Evolutionary conservation across 202 grass and related monocot genomes (phyloP).

Genomic region (Zoysia matrella): DNA sequence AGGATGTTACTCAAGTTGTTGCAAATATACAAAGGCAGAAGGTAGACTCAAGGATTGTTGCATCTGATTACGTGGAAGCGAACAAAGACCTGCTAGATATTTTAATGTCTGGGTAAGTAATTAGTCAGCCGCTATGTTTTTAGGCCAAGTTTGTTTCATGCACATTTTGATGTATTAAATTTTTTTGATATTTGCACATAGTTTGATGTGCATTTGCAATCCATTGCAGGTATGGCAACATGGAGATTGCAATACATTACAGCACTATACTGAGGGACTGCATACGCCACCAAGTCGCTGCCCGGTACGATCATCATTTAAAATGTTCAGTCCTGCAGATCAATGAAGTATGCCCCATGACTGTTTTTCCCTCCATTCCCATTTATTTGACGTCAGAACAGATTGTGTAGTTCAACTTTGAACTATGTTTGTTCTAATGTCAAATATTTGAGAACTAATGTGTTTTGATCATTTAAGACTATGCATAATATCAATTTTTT

Average conservation of each 20-base stretch:
- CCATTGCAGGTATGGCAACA: slow-evolving; percentile 46
- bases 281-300: slow-evolving; percentile 54
- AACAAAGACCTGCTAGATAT: slow-evolving; percentile 61
- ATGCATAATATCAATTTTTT: neutral
- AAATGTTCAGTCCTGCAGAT: neutral
- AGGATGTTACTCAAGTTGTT: slow-evolving; percentile 60
- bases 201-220: neutral
- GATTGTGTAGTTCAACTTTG: too few relatives aligned
- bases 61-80: slow-evolving; percentile 62
- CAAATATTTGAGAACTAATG: neutral
- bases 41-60: slow-evolving; percentile 51
- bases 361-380: neutral
- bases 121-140: neutral
- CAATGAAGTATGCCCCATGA: neutral
- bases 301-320: slow-evolving; percentile 19
- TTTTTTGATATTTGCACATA: neutral
- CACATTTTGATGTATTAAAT: neutral
- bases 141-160: neutral
- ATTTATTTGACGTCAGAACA: too few relatives aligned
- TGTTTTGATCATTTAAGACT: too few relatives aligned
- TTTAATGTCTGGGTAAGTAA: slow-evolving; percentile 49
- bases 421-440: neutral
- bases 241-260: slow-evolving; percentile 61
- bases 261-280: slow-evolving; percentile 49
- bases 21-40: slow-evolving; percentile 61